phyloP scores from a whole-genome alignment of 352 stramenopile species.

The Phytophthora podocarpi region DNA sequence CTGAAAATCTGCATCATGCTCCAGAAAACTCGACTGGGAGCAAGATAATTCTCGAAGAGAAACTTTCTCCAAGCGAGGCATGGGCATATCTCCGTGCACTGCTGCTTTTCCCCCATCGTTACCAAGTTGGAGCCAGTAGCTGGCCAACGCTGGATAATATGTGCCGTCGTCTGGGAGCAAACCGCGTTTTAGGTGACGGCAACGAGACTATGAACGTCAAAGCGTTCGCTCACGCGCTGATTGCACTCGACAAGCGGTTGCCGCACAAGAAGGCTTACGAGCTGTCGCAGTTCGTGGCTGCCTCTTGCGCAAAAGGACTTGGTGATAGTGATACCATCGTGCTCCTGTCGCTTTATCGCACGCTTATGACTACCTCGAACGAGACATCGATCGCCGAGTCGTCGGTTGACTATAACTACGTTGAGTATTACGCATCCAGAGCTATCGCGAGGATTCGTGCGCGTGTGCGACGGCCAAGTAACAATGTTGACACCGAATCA shows the following conservation, averaged over 20 bases:
- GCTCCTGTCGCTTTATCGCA: conserved; percentile 25
- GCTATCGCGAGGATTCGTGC: conserved; percentile 34
- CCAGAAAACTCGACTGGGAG: background rate
- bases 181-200: conserved; percentile 61
- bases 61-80: conserved; percentile 2
- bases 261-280: conserved; percentile 37
- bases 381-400: background rate
- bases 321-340: conserved; percentile 32
- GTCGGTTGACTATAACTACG: conserved; percentile 10
- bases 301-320: conserved; percentile 7
- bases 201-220: conserved; percentile 67
- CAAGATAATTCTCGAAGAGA: background rate
- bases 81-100: conserved; percentile 34
- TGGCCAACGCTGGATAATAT: conserved; percentile 50
- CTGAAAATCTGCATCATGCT: background rate
- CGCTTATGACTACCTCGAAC: conserved; percentile 1
- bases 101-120: conserved; percentile 19
- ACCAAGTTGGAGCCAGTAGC: conserved; percentile 10
- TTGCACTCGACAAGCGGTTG: conserved; percentile 47
- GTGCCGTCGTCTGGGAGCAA: conserved; percentile 51
- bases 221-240: conserved; percentile 50
- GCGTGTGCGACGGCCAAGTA: conserved; percentile 7
- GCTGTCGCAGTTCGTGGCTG: conserved; percentile 32
- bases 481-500: background rate
- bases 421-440: conserved; percentile 17